These are phyloP conservation scores for Clarireedia homoeocarpa DNA, from an alignment of 2,329 filamentous ascomycete genomes.

Conservation along the genomic window DNA sequence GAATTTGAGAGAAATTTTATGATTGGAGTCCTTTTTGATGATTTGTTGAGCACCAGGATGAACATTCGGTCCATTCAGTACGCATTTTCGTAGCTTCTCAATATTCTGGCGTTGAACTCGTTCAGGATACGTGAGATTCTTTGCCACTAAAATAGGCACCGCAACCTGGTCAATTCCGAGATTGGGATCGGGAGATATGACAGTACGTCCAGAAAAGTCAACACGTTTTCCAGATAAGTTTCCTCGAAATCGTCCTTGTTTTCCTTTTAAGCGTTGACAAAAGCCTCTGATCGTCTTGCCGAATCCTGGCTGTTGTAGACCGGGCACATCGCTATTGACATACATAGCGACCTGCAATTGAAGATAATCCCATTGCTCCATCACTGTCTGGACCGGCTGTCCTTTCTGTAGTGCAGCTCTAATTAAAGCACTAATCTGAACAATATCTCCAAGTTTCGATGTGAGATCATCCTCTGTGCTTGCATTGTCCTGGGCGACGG, in stretches of 20 bases:
- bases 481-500: slow-evolving; percentile 84
- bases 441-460: slow-evolving; percentile 92
- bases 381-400: slow-evolving; percentile 77
- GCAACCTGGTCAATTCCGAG: slow-evolving; percentile 89
- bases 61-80: slow-evolving; percentile 66
- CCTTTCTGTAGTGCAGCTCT: slow-evolving; percentile 76
- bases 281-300: slow-evolving; percentile 89
- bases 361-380: slow-evolving; percentile 98
- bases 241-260: slow-evolving; percentile 93
- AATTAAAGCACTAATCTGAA: slow-evolving; percentile 84
- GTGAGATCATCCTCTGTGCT: slow-evolving; percentile 97
- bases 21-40: slow-evolving; percentile 58
- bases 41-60: slow-evolving; percentile 88
- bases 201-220: slow-evolving; percentile 93
- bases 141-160: slow-evolving; percentile 84
- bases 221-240: slow-evolving; percentile 98
- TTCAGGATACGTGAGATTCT: slow-evolving; percentile 93
- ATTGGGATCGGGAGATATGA: slow-evolving; percentile 96
- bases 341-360: slow-evolving; percentile 96
- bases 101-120: slow-evolving; percentile 79
- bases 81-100: slow-evolving; percentile 65
- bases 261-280: slow-evolving; percentile 91
- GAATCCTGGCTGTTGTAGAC: slow-evolving; percentile 79
- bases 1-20: slow-evolving; percentile 70
- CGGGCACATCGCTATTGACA: slow-evolving; percentile 93